Evolutionary conservation across 2,329 filamentous ascomycete genomes (phyloP).

Genomic region (Coniochaeta sp.): DNA sequence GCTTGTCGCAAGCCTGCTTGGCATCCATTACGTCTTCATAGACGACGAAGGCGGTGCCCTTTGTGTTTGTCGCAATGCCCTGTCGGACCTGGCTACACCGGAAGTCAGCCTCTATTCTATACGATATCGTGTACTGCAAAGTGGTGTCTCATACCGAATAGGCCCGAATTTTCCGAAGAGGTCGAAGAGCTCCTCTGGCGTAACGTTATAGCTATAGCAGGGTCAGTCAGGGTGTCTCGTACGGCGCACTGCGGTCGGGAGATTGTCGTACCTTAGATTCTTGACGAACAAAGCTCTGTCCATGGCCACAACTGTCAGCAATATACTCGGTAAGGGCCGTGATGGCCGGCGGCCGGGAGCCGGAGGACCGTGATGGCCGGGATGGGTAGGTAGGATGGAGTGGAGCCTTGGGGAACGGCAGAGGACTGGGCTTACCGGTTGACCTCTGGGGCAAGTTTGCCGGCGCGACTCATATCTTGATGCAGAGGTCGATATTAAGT

Average conservation of each 20-base stretch:
- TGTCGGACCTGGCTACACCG: conserved; percentile 83
- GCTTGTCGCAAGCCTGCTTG: conserved; percentile 97
- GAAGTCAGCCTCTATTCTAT: conserved; percentile 13
- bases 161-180: conserved; percentile 97
- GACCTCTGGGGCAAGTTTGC: conserved; percentile 98
- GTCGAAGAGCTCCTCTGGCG: conserved; percentile 94
- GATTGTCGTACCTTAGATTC: conserved; percentile 81
- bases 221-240: conserved; percentile 33
- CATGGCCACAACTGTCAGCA: conserved; percentile 16
- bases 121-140: background rate
- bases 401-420: conserved; percentile 20
- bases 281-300: conserved; percentile 98
- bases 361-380: background rate
- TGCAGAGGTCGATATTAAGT: conserved; percentile 21
- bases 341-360: background rate
- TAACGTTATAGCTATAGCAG: conserved; percentile 84
- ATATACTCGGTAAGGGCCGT: background rate
- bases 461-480: conserved; percentile 90
- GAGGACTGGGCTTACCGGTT: conserved; percentile 66
- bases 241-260: conserved; percentile 54
- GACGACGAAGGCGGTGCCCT: conserved; percentile 97
- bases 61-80: conserved; percentile 94
- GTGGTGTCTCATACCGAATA: conserved; percentile 59
- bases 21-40: conserved; percentile 99
- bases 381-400: conserved; percentile 7